Conservation (phyloP, 768 basidiomycete species). For the Suillus bovinus region DNA sequence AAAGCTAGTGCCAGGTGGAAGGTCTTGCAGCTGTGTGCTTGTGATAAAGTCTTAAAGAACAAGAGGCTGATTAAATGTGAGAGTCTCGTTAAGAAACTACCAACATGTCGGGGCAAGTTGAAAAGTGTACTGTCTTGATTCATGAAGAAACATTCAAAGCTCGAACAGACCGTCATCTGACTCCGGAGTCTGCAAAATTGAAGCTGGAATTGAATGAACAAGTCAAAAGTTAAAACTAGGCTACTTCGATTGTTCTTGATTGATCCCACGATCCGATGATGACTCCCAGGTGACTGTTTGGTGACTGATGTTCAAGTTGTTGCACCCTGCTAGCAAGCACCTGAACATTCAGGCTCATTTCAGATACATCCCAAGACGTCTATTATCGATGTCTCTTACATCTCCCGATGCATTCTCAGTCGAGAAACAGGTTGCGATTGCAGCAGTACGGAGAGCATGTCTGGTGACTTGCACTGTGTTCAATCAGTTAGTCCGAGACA, state of each 20-base stretch:
- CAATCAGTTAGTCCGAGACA: conserved; percentile 63
- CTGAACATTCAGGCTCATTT: not conserved
- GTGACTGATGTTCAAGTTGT: too few relatives aligned
- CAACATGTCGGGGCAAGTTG: not conserved
- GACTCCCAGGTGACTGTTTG: not conserved
- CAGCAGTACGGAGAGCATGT: conserved; percentile 87
- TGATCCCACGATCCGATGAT: conserved; percentile 2
- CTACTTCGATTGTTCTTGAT: too few relatives aligned
- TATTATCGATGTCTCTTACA: conserved; percentile 1
- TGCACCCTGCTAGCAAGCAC: conserved; percentile 7
- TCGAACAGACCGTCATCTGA: too few relatives aligned
- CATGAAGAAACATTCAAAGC: too few relatives aligned
- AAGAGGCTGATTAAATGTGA: not conserved
- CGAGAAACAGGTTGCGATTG: conserved; percentile 82
- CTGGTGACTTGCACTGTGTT: conserved; percentile 84
- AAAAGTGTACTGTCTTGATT: not conserved
- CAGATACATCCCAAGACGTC: not conserved
- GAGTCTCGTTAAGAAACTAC: not conserved
- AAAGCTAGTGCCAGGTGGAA: not conserved
- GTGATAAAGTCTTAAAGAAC: not conserved
- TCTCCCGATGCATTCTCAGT: conserved; percentile 40
- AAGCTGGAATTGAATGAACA: not conserved
- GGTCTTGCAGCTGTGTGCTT: not conserved
- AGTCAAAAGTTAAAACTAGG: too few relatives aligned
- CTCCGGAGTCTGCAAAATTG: not conserved